Base-by-base conservation (phyloP, 768 basidiomycete species). In the Tubosaeta sp. region DNA sequence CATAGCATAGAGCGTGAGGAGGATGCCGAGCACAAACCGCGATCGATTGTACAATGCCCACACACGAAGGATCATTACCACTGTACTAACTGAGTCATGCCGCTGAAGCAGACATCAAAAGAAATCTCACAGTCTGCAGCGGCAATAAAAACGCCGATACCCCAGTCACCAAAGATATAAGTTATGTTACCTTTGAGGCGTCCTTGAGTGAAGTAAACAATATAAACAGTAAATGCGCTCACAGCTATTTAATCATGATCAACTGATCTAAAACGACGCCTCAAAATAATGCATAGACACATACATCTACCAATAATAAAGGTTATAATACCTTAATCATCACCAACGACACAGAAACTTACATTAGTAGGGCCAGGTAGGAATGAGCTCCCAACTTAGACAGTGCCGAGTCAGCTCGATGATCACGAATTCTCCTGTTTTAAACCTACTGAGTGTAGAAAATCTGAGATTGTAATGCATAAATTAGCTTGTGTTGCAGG, bases 41-140 rank as follows among this genome's bases (percentile, higher is more conserved):
- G 48, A 43, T 32, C 25, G 32, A 44, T 41, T 18, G 34, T 49
- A 49, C 14, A 49, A 35, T 6, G 22, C 48, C 32, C 48, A 43
- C 10, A 49, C 42, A 3, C 48, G 48, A 18, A 49, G 32, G 32
- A 49, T 35, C 48, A 49, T 49, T 9, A 24, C 18, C 41, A 43
- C 48, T 49, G n/a, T 3, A 16, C 18, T 21, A 30, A 39, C 3
- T 22, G 6, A 16, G 14, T 47, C 8, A 5, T 19, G 9, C n/a
- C 16, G 1, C 2, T 2, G 10, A 46, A 21, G 3, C 1, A 1
- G 19, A 7, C 4, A n/a, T 12, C n/a, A n/a, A n/a, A n/a, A n/a
- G 4, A 19, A 48, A n/a, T 4, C 55, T 46, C 18, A 56, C 55
- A n/a, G 6, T 56, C 51, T 1, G 52, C 49, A 21, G 49, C 48